A percentile compares a stretch with the other conserved stretches of the same genome.
These are phyloP conservation scores for Lophiotrema nucula DNA, from an alignment of 495 filamentous ascomycete genomes.

Conservation along the genomic window DNA sequence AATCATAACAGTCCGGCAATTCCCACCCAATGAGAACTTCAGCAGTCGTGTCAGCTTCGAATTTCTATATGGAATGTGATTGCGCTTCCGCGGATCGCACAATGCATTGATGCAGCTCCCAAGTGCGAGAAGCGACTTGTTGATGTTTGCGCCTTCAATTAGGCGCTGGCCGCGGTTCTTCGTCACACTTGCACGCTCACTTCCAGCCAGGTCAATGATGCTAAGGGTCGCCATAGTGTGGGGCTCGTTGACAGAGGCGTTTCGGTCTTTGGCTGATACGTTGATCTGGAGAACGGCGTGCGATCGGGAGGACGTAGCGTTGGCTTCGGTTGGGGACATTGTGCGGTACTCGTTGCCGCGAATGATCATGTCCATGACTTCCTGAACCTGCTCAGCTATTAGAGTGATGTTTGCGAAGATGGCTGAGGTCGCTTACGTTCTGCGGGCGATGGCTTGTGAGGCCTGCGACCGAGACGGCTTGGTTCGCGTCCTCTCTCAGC, in stretches of 20 bases:
- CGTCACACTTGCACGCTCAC: slow-evolving; percentile 92
- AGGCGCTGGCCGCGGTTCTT: slow-evolving; percentile 93
- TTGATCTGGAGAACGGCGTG: slow-evolving; percentile 99
- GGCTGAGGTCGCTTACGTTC: slow-evolving; percentile 53
- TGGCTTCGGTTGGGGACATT: slow-evolving; percentile 95
- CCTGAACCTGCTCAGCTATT: slow-evolving; percentile 49
- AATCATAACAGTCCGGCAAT: slow-evolving; percentile 99
- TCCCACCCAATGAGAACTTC: slow-evolving; percentile 95
- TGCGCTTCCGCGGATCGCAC: slow-evolving; percentile 87
- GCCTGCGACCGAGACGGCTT: slow-evolving; percentile 88
- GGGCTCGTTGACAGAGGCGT: slow-evolving; percentile 89
- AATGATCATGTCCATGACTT: slow-evolving; percentile 99
- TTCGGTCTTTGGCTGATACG: slow-evolving; percentile 87
- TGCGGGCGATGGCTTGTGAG: slow-evolving; percentile 88
- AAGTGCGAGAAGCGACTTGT: slow-evolving; percentile 91
- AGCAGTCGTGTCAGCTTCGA: slow-evolving; percentile 94
- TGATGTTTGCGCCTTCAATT: slow-evolving; percentile 96
- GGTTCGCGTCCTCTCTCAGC: slow-evolving; percentile 91
- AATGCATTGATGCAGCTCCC: slow-evolving; percentile 99
- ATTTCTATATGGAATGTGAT: slow-evolving; percentile 96
- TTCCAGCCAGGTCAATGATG: slow-evolving; percentile 96
- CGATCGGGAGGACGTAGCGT: slow-evolving; percentile 95
- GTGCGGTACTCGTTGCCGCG: slow-evolving; percentile 91
- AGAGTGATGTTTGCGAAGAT: not conserved
- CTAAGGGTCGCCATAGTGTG: slow-evolving; percentile 97